phyloP scores from a whole-genome alignment of 2,329 filamentous ascomycete genomes.

The Fusarium sacchari region DNA sequence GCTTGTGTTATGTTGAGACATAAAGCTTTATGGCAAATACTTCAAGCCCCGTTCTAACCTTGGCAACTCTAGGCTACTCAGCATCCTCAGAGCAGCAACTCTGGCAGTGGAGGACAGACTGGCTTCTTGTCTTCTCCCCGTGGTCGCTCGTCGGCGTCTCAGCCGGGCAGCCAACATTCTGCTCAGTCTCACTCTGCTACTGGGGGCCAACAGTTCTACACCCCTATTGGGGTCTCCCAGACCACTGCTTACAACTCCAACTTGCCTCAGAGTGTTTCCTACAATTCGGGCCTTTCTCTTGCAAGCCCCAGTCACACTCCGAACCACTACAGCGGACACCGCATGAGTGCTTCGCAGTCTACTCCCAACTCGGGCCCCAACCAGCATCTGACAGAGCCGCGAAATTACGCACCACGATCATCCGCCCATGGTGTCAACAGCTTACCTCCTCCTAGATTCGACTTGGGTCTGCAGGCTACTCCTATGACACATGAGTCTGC shows the following conservation, averaged over 20 bases:
- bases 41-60: slow-evolving; percentile 8
- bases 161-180: not conserved
- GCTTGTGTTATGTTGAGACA: not conserved
- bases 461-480: slow-evolving; percentile 34
- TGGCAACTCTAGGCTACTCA: not conserved
- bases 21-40: not conserved
- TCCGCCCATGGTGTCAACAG: slow-evolving; percentile 37
- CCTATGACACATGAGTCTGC: not conserved
- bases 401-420: slow-evolving; percentile 54
- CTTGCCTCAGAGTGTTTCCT: slow-evolving; percentile 29
- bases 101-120: not conserved
- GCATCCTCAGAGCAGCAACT: not conserved
- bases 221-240: slow-evolving; percentile 9
- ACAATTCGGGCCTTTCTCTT: slow-evolving; percentile 14
- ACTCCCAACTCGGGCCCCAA: slow-evolving; percentile 17
- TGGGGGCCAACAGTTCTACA: slow-evolving; percentile 21
- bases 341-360: not conserved
- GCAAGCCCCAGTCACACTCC: slow-evolving; percentile 35
- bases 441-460: slow-evolving; percentile 53
- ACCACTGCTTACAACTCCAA: slow-evolving; percentile 5
- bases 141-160: not conserved
- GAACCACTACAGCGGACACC: slow-evolving; percentile 8
- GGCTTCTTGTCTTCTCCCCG: slow-evolving; percentile 12
- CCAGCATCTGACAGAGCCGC: slow-evolving; percentile 52
- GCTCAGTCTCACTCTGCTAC: not conserved